Conservation (phyloP, 106 monocot species). For the Cymbidium sinense region DNA sequence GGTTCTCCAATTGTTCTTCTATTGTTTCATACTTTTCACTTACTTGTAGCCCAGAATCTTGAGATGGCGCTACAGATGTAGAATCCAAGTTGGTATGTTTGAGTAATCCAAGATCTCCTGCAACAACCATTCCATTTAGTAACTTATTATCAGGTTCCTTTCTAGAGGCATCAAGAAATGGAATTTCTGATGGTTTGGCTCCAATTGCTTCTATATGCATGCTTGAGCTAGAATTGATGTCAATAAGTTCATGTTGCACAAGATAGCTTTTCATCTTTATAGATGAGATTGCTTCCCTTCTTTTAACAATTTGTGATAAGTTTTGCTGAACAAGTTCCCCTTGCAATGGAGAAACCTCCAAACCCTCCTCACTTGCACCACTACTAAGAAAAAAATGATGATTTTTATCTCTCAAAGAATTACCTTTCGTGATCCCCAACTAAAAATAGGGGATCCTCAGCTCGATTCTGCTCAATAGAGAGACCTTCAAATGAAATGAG, state of each 20-base stretch:
- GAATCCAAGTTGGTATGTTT: slow-evolving; percentile 21
- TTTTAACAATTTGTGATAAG: background rate
- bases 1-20: slow-evolving; percentile 15
- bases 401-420: too few species aligned
- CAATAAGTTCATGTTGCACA: background rate
- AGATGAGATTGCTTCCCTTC: background rate
- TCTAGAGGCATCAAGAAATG: background rate
- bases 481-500: too few species aligned
- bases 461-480: too few species aligned
- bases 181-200: background rate
- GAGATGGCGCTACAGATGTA: slow-evolving; percentile 7
- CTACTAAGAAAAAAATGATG: too few species aligned
- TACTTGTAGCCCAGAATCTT: background rate
- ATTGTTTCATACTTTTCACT: background rate
- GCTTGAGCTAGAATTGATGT: background rate
- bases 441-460: too few species aligned
- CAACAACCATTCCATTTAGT: slow-evolving; percentile 3
- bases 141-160: slow-evolving; percentile 5
- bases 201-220: background rate
- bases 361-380: too few species aligned
- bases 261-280: background rate
- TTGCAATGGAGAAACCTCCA: too few species aligned
- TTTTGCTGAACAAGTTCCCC: too few species aligned
- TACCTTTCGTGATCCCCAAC: too few species aligned
- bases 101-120: slow-evolving; percentile 19